phyloP scores from a whole-genome alignment of 2,329 filamentous ascomycete genomes.

The Aspergillus bombycis region DNA sequence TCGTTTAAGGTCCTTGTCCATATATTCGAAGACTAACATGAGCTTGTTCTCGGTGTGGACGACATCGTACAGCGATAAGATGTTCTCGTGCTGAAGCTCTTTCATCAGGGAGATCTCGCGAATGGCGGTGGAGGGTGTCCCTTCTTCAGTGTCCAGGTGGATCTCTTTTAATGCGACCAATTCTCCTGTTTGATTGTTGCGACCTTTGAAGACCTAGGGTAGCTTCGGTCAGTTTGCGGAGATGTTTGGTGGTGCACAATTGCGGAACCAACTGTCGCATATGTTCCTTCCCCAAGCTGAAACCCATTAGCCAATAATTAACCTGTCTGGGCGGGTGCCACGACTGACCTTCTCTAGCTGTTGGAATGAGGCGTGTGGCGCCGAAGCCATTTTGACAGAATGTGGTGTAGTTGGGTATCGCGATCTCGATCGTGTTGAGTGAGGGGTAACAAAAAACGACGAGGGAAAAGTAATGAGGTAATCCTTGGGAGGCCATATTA shows the following conservation, averaged over 20 bases:
- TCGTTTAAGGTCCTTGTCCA: conserved; percentile 97
- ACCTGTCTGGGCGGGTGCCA: background rate
- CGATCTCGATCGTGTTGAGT: conserved; percentile 53
- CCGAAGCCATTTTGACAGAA: background rate
- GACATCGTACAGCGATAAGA: conserved; percentile 95
- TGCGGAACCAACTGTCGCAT: conserved; percentile 77
- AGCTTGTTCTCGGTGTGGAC: conserved; percentile 99
- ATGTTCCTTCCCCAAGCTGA: conserved; percentile 90
- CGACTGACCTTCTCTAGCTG: conserved; percentile 81
- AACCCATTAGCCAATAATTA: background rate
- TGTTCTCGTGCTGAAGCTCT: conserved; percentile 98
- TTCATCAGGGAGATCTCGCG: conserved; percentile 99
- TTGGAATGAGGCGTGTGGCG: conserved; percentile 75
- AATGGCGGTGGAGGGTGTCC: conserved; percentile 94
- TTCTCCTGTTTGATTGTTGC: conserved; percentile 94
- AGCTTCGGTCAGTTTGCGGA: conserved; percentile 65
- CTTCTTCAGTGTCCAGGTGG: conserved; percentile 97
- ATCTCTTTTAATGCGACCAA: conserved; percentile 98
- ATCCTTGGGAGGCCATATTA: background rate
- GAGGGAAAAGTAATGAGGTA: background rate
- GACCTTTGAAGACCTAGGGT: conserved; percentile 90
- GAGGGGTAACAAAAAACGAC: background rate
- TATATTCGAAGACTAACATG: conserved; percentile 98
- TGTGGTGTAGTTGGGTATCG: conserved; percentile 83
- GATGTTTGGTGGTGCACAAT: conserved; percentile 57